Conservation (phyloP, 225 moss, liverwort and hornwort genomes). For the Polytrichum formosum region DNA sequence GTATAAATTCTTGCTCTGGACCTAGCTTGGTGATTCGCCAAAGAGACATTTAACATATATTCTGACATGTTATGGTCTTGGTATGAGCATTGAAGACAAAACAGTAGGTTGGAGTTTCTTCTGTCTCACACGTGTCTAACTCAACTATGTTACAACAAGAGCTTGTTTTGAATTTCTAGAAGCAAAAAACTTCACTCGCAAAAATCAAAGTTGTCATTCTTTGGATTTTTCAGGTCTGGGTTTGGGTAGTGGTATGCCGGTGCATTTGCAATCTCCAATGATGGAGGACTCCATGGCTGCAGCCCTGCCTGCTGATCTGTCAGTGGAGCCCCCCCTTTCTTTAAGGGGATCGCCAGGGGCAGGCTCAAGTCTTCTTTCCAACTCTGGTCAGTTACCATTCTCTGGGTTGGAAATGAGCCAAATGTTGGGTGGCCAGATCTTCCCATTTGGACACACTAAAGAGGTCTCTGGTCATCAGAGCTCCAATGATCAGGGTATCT, state of each 20-base stretch:
- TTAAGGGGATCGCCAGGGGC: constrained; percentile 65
- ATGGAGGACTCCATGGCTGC: constrained; percentile 91
- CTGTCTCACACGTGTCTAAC: too few relatives aligned
- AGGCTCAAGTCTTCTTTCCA: constrained; percentile 69
- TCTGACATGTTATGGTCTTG: too few relatives aligned
- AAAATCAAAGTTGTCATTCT: not conserved
- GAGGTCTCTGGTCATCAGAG: constrained; percentile 68
- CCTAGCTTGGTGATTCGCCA: too few relatives aligned
- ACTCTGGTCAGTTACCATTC: constrained; percentile 74
- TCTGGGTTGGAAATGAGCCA: constrained; percentile 94
- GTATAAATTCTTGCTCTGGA: too few relatives aligned
- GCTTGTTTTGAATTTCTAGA: too few relatives aligned
- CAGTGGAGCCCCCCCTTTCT: constrained; percentile 83
- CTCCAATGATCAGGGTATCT: constrained; percentile 72
- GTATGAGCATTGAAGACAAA: too few relatives aligned
- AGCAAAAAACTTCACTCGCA: not conserved
- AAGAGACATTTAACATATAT: too few relatives aligned
- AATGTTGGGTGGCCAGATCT: constrained; percentile 79
- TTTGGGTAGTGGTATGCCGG: constrained; percentile 52
- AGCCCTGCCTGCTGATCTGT: constrained; percentile 90
- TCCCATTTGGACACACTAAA: constrained; percentile 71
- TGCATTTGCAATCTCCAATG: constrained; percentile 68
- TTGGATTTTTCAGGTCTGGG: constrained; percentile 53
- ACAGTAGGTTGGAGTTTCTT: too few relatives aligned
- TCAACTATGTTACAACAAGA: too few relatives aligned